Percentiles rank a stretch among this genome's conserved stretches.
These are phyloP conservation scores for Ceratobasidium sp. DNA, from an alignment of 1,284 basidiomycete genomes.

Conservation along the genomic window DNA sequence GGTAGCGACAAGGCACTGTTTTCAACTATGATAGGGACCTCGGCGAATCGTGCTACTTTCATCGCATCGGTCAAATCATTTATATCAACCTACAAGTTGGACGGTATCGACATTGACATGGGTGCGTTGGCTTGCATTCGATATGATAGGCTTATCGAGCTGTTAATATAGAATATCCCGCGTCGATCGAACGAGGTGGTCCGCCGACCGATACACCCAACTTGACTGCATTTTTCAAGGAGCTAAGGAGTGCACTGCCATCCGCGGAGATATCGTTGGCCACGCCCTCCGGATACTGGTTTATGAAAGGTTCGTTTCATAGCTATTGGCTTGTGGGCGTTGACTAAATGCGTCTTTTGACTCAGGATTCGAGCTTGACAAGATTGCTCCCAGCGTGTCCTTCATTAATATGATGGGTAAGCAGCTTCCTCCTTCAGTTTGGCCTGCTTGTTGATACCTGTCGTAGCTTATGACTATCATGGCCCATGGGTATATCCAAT, in stretches of 20 bases:
- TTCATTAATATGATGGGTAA: slow-evolving; percentile 38
- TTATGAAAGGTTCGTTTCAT: slow-evolving; percentile 18
- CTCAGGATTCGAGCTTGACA: slow-evolving; percentile 29
- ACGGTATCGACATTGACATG: slow-evolving; percentile 32
- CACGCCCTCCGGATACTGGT: slow-evolving; percentile 29
- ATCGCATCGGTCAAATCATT: slow-evolving; percentile 29
- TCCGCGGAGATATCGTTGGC: slow-evolving; percentile 22
- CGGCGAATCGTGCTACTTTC: slow-evolving; percentile 30
- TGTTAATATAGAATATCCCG: slow-evolving; percentile 12
- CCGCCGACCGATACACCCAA: slow-evolving; percentile 30
- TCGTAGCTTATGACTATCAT: slow-evolving; percentile 32
- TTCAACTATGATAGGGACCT: slow-evolving; percentile 22
- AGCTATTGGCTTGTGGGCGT: not conserved
- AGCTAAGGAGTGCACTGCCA: slow-evolving; percentile 18
- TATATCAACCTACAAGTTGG: slow-evolving; percentile 24
- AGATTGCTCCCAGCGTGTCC: slow-evolving; percentile 24
- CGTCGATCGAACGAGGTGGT: slow-evolving; percentile 25
- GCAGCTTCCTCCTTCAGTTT: not conserved
- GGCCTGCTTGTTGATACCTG: not conserved
- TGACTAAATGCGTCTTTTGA: not conserved
- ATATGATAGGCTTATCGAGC: not conserved
- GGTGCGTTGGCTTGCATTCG: not conserved
- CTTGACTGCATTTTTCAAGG: slow-evolving; percentile 29
- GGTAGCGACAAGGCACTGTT: slow-evolving; percentile 16
- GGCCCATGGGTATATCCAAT: slow-evolving; percentile 14